These are phyloP conservation scores for Russula ochroleuca DNA, from an alignment of 768 basidiomycete genomes.

Conservation along the genomic window DNA sequence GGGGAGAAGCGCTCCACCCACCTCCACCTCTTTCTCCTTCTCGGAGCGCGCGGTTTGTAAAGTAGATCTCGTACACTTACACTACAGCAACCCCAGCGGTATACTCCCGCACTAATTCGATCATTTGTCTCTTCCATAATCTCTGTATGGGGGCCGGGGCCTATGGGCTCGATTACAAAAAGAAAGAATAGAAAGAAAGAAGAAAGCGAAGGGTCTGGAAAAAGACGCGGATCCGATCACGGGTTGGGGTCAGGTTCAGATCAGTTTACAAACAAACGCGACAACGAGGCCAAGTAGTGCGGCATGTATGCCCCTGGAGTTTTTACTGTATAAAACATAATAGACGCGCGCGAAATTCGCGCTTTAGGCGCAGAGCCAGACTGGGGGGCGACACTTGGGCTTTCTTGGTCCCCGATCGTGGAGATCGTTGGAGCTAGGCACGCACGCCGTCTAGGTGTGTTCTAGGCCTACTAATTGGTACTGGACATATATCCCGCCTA, in stretches of 20 bases:
- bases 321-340: background rate
- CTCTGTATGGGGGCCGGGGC: no score
- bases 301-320: background rate
- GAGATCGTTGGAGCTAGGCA: slow-evolving; percentile 22
- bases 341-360: slow-evolving; percentile 10
- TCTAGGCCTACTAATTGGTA: slow-evolving; percentile 10
- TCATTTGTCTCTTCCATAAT: background rate
- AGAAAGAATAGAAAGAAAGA: background rate
- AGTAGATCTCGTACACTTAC: background rate
- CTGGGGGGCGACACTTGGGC: background rate
- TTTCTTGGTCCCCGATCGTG: slow-evolving; percentile 12
- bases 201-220: background rate
- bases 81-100: background rate
- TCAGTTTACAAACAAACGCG: background rate
- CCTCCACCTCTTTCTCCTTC: background rate
- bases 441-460: slow-evolving; percentile 3
- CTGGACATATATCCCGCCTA: background rate
- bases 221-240: slow-evolving; percentile 15
- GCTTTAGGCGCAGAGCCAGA: background rate
- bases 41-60: background rate
- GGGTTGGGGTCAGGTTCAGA: background rate
- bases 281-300: slow-evolving; percentile 9
- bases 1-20: background rate
- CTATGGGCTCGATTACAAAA: slow-evolving; percentile 9
- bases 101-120: background rate